A percentile compares a stretch with the other conserved stretches of the same genome.
These are phyloP conservation scores for Verticillium nonalfalfae DNA, from an alignment of 2,329 filamentous ascomycete species.

Conservation along the genomic window DNA sequence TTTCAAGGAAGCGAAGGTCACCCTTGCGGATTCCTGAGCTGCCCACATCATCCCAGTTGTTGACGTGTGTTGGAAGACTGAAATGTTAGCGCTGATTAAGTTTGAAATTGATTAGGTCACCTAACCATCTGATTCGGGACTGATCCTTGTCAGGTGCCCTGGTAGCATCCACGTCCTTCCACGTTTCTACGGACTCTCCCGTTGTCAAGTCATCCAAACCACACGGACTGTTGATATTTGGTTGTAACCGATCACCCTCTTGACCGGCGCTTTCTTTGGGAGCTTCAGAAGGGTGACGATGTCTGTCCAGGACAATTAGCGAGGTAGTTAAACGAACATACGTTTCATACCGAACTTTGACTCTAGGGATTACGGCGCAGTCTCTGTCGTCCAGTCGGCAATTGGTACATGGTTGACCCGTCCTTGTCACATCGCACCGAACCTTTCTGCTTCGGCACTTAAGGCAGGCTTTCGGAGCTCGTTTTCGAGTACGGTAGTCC, in stretches of 20 bases:
- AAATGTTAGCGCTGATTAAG: no score
- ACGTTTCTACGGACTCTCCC: no score
- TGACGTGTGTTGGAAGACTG: slow-evolving; percentile 15
- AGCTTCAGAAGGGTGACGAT: no score
- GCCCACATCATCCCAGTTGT: slow-evolving; percentile 17
- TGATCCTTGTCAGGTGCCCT: no score
- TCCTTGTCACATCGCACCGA: slow-evolving; percentile 41
- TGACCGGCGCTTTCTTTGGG: neutral
- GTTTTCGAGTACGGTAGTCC: slow-evolving; percentile 27
- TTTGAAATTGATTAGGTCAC: no score
- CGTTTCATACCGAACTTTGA: neutral
- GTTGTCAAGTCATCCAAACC: no score
- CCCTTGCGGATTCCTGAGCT: slow-evolving; percentile 30
- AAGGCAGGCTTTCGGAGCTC: slow-evolving; percentile 42
- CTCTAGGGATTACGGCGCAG: slow-evolving; percentile 24
- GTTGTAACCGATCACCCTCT: no score
- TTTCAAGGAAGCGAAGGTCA: slow-evolving; percentile 38
- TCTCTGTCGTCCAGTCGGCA: slow-evolving; percentile 43
- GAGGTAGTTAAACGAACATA: neutral
- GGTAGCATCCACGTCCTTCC: no score
- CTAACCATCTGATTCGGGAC: no score
- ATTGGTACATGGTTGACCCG: slow-evolving; percentile 43
- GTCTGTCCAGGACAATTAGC: no score
- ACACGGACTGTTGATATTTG: no score
- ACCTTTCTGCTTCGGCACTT: slow-evolving; percentile 44